Base-by-base conservation (phyloP, 75 land plant genomes). In the Ceratopteris richardii region DNA sequence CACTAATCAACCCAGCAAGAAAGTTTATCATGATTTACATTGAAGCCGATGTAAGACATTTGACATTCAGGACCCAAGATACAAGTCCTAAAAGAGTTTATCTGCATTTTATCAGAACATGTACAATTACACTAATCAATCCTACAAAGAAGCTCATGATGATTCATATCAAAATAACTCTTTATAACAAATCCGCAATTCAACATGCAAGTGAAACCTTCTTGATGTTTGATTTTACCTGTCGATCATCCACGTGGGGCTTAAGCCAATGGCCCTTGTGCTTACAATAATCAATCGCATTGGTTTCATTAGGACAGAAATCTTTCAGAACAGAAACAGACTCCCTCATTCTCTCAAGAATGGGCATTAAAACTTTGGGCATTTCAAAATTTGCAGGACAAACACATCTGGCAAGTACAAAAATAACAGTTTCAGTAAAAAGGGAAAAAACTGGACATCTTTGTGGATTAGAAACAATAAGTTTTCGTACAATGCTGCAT, bases 211-310 rank as follows among this genome's bases (percentile, higher is more conserved):
- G 14, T 9, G 14, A 14, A 40, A 9, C 14, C 42, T n/a, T n/a
- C n/a, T n/a, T n/a, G n/a, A n/a, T n/a, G n/a, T n/a, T n/a, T n/a
- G n/a, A 33, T 33, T 3, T 30, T 25, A 51, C 65, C 65, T 63
- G 65, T 17, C 65, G 65, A 24, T 63, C 65, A 36, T 63, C 65
- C n/a, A 63, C 65, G 29, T 63, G 65, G 18, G 65, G 57, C 22
- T 31, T 42, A 42, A 63, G 53, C 51, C 46, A 63, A 56, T 63
- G 55, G 3, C 65, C 65, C n/a, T 26, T n/a, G 21, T 63, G 25
- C 36, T 25, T 48, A 14, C 23, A 2, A 33, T 63, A 63, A 20
- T 50, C 56, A 19, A 63, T 42, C 12, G 55, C 17, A 29, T 63
- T 63, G 9, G 39, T 63, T 23, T 48, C 65, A 50, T 63, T 63